Evolutionary conservation across 176 grass and related monocot species (phyloP).

Genomic region (Zea mays): DNA sequence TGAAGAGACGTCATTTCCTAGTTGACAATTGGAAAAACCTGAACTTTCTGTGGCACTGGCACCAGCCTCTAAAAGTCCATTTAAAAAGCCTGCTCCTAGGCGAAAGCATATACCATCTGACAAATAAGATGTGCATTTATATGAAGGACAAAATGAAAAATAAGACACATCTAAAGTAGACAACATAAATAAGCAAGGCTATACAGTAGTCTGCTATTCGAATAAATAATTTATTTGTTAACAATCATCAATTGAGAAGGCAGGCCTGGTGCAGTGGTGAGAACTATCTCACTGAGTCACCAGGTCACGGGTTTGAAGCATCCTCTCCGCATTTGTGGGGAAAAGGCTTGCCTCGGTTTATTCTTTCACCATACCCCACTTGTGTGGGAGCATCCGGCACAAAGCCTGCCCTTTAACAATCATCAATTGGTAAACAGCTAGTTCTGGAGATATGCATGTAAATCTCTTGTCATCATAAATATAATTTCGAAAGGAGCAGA

Average conservation of each 20-base stretch:
- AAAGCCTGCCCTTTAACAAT: background rate
- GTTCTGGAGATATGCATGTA: background rate
- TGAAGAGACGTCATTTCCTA: conserved; percentile 37
- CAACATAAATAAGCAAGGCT: conserved; percentile 5
- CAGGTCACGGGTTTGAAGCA: too few relatives aligned
- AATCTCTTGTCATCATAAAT: background rate
- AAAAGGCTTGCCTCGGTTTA: too few relatives aligned
- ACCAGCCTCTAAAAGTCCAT: conserved; percentile 50
- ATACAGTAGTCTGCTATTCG: background rate
- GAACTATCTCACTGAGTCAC: too few relatives aligned
- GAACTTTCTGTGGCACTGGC: conserved; percentile 68
- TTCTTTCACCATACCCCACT: too few relatives aligned
- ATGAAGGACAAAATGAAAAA: background rate
- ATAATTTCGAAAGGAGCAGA: background rate
- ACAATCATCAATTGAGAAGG: background rate
- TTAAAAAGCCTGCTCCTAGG: conserved; percentile 37
- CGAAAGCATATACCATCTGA: conserved; percentile 59
- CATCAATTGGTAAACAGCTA: background rate
- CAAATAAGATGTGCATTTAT: conserved; percentile 23
- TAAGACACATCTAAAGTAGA: background rate
- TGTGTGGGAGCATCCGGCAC: too few relatives aligned
- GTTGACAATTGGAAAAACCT: conserved; percentile 42
- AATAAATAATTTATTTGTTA: conserved; percentile 9
- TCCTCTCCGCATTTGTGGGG: too few relatives aligned
- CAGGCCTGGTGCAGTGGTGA: too few relatives aligned